Conservation (phyloP, 1,284 basidiomycete genomes). For the Sparassis latifolia region DNA sequence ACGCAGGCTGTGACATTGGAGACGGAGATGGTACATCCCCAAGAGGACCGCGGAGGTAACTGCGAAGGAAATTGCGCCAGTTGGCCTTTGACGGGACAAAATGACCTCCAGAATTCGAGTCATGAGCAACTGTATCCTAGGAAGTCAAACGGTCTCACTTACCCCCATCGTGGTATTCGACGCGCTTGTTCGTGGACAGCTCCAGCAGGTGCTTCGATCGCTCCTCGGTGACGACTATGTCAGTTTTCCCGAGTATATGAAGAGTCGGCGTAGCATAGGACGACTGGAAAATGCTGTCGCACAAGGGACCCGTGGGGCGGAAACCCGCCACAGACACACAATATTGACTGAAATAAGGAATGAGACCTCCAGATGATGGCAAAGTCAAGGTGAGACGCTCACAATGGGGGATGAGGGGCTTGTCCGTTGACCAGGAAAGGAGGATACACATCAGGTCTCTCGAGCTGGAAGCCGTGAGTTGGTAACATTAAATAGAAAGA, state of each 20-base stretch:
- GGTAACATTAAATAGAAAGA: neutral
- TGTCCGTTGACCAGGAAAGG: slow-evolving; percentile 62
- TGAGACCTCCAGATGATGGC: slow-evolving; percentile 1
- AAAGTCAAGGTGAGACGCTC: slow-evolving; percentile 21
- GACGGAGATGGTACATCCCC: slow-evolving; percentile 30
- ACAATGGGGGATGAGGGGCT: slow-evolving; percentile 66
- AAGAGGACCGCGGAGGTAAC: slow-evolving; percentile 39
- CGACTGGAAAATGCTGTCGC: slow-evolving; percentile 48
- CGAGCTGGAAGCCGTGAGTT: slow-evolving; percentile 30
- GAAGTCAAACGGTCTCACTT: slow-evolving; percentile 14
- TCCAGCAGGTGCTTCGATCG: slow-evolving; percentile 56
- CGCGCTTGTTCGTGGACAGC: slow-evolving; percentile 49
- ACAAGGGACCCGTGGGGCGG: slow-evolving; percentile 42
- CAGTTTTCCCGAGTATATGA: slow-evolving; percentile 76
- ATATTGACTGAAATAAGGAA: slow-evolving; percentile 43
- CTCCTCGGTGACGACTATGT: slow-evolving; percentile 75
- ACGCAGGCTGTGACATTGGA: slow-evolving; percentile 23
- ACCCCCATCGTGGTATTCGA: slow-evolving; percentile 77
- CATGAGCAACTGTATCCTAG: neutral
- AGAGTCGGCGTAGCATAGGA: slow-evolving; percentile 69
- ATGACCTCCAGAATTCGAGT: slow-evolving; percentile 45
- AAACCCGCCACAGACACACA: slow-evolving; percentile 70
- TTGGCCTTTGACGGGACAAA: slow-evolving; percentile 70
- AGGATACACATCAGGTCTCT: slow-evolving; percentile 50
- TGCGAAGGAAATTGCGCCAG: slow-evolving; percentile 68